phyloP scores from a whole-genome alignment of 1,284 basidiomycete genomes.

The Trametes sp. region DNA sequence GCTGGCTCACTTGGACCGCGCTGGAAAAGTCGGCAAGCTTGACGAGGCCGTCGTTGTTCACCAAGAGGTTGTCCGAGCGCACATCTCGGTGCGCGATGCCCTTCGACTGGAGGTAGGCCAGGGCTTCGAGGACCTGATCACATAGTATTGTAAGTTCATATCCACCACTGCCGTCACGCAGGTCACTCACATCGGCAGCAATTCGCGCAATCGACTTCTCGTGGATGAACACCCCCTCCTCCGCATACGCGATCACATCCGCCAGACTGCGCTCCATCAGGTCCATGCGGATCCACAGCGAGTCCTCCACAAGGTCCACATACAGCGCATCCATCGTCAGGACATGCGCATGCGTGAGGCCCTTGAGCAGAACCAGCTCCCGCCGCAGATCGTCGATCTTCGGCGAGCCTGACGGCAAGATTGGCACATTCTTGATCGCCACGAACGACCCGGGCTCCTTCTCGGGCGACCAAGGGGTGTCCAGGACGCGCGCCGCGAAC shows the following conservation, averaged over 20 bases:
- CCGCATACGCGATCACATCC: constrained; percentile 70
- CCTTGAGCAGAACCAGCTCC: constrained; percentile 66
- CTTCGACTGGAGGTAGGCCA: constrained; percentile 67
- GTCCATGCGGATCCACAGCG: constrained; percentile 85
- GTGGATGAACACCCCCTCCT: constrained; percentile 61
- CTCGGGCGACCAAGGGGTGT: constrained; percentile 46
- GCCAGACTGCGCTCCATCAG: constrained; percentile 85
- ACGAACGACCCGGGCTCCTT: constrained; percentile 43
- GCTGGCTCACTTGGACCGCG: constrained; percentile 62
- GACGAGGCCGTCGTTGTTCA: constrained; percentile 70
- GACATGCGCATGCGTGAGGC: constrained; percentile 64
- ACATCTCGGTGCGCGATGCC: constrained; percentile 81
- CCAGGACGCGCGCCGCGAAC: constrained; percentile 62
- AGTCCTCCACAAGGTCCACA: constrained; percentile 68
- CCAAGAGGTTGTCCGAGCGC: constrained; percentile 78
- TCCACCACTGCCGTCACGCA: background rate
- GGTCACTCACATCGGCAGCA: constrained; percentile 69
- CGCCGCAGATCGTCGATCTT: constrained; percentile 68
- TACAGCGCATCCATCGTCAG: constrained; percentile 73
- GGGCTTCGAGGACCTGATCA: constrained; percentile 63
- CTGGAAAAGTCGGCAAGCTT: constrained; percentile 85
- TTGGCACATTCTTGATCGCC: constrained; percentile 75
- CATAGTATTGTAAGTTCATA: background rate
- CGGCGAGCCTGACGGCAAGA: constrained; percentile 62
- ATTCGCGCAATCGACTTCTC: constrained; percentile 56